Conservation (phyloP, 208 protist genomes). For the Acanthamoeba sp. region DNA sequence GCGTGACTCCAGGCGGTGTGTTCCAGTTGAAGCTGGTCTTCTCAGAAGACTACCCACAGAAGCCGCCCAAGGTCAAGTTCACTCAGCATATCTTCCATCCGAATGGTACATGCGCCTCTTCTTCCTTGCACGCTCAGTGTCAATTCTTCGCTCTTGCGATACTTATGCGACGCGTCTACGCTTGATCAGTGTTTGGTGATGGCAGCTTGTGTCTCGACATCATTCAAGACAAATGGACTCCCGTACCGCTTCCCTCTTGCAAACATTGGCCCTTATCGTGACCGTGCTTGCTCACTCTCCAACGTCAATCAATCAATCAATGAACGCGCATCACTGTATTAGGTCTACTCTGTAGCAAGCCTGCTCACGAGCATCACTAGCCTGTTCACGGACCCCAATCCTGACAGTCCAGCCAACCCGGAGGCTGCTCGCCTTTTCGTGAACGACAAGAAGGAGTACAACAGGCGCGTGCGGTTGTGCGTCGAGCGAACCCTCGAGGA, state of each 20-base stretch:
- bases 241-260: neutral
- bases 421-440: slow-evolving; percentile 90
- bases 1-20: neutral
- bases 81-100: slow-evolving; percentile 50
- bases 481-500: slow-evolving; percentile 64
- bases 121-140: neutral
- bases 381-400: slow-evolving; percentile 93
- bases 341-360: slow-evolving; percentile 44
- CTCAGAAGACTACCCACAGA: slow-evolving; percentile 53
- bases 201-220: slow-evolving; percentile 69
- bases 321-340: neutral
- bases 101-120: slow-evolving; percentile 28
- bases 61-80: slow-evolving; percentile 69
- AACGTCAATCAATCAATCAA: too few relatives aligned
- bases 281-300: neutral
- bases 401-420: slow-evolving; percentile 92
- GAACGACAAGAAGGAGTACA: slow-evolving; percentile 79
- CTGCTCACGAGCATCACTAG: slow-evolving; percentile 83
- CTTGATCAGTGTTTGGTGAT: slow-evolving; percentile 41
- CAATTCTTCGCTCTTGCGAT: neutral
- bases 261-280: too few relatives aligned
- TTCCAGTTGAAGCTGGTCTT: slow-evolving; percentile 60
- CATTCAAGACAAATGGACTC: slow-evolving; percentile 74
- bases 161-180: neutral
- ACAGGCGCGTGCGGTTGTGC: slow-evolving; percentile 74